Base-by-base conservation (phyloP, 202 grass and related monocot species). In the Brachypodium distachyon region DNA sequence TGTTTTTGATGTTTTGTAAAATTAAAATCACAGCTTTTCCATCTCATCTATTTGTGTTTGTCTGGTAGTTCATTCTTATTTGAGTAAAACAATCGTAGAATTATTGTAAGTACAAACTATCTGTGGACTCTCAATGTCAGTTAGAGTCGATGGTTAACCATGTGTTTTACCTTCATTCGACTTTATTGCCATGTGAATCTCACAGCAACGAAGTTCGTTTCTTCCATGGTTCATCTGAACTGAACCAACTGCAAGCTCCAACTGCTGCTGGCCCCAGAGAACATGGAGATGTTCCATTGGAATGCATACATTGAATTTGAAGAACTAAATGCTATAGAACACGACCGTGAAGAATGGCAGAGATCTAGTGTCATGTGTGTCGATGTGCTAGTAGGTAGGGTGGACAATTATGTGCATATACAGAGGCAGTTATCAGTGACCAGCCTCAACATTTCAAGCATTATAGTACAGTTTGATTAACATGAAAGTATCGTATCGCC, bases 211-310 rank as follows among this genome's bases (percentile, higher is more conserved):
- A 47, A 73, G 39, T 27, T 50, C 2, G 33, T 40, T 58, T 5
- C 18, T 66, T 67, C 12, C 41, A 22, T 73, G 68, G 58, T 68
- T 73, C 80, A 21, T 79, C 68, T 61, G 74, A 83, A 54, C 68
- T 61, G 74, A 83, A 54, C 34, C 60, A 26, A 21, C 50, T 17
- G 54, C 61, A 68, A 61, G 21, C 60, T 59, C 79, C 80, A 68
- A 69, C 85, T 52, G 54, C 34, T 42, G 68, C 61, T 23, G 85
- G 60, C 32, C 85, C 85, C 68, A 68, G 71, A 46, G 52, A 83
- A 87, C 80, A 73, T 79, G 74, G 60, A 42, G 74, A 29, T 83
- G 85, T 73, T 36, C 48, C 67, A 3, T 7, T 42, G 32, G 40
- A 67, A 34, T 25, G 67, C 40, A 55, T 62, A n/a, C 19, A 67